A percentile compares a stretch with the other conserved stretches of the same genome.
Conservation (phyloP, 306 rosid genomes). For the Vachellia collinsii region DNA sequence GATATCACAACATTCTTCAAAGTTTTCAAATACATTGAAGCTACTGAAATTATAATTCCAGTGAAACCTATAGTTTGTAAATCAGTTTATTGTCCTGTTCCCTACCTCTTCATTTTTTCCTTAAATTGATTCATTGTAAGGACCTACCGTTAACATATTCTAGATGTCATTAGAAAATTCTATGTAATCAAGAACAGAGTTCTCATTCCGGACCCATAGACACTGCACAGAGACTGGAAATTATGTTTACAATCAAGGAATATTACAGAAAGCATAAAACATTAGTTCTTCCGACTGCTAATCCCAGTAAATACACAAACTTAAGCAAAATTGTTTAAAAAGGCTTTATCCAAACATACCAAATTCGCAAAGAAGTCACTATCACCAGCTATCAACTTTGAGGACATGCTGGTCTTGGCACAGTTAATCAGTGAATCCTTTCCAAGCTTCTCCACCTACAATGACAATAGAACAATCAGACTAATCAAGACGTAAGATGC, state of each 20-base stretch:
- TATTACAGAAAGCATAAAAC: not conserved
- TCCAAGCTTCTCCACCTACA: conserved; percentile 92
- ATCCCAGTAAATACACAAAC: conserved; percentile 1
- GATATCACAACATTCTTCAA: not conserved
- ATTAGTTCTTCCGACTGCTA: conserved; percentile 3
- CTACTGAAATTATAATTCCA: not conserved
- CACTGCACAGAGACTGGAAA: not conserved
- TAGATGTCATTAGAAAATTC: not conserved
- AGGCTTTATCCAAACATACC: conserved; percentile 54
- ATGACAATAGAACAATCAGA: conserved; percentile 29
- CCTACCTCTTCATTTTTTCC: not conserved
- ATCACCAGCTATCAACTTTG: conserved; percentile 95
- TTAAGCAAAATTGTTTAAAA: conserved; percentile 3
- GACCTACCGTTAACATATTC: conserved; percentile 5
- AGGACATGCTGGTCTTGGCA: conserved; percentile 99
- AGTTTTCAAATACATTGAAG: not conserved
- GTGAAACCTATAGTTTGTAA: conserved; percentile 6
- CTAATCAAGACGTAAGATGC: conserved; percentile 13
- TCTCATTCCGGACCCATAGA: not conserved
- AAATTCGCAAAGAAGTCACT: conserved; percentile 88
- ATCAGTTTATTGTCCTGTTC: not conserved
- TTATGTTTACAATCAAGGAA: not conserved
- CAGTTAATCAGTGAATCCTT: conserved; percentile 84
- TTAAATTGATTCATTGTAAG: not conserved
- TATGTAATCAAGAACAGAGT: not conserved